Evolutionary conservation across 1,284 basidiomycete species (phyloP).

Genomic region (Phlebopus sp.): DNA sequence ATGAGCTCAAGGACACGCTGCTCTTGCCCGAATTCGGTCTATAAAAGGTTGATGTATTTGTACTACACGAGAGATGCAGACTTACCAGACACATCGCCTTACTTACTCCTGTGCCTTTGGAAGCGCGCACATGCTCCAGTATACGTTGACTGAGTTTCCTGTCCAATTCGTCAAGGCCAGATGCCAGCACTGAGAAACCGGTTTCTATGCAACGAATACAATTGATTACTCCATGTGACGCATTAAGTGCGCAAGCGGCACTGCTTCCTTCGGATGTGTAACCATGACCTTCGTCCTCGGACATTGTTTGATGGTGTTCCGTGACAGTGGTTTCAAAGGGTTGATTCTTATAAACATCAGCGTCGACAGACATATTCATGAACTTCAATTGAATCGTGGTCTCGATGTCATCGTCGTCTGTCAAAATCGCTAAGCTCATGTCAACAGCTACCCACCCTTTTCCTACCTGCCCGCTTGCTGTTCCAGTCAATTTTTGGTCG

Average conservation of each 20-base stretch:
- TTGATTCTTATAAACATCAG: constrained; percentile 15
- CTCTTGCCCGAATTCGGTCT: constrained; percentile 16
- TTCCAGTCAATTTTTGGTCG: constrained; percentile 69
- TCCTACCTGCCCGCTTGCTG: constrained; percentile 77
- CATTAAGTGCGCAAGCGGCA: constrained; percentile 49
- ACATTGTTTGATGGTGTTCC: constrained; percentile 9
- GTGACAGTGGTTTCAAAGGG: constrained; percentile 14
- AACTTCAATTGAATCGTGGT: constrained; percentile 55
- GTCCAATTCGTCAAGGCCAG: constrained; percentile 35
- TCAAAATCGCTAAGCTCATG: constrained; percentile 3
- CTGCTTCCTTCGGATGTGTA: constrained; percentile 38
- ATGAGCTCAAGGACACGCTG: constrained; percentile 33
- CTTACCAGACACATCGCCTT: constrained; percentile 49
- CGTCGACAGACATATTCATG: constrained; percentile 17
- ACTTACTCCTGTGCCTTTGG: constrained; percentile 46
- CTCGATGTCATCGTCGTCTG: constrained; percentile 81
- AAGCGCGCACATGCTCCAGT: constrained; percentile 40
- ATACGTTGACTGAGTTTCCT: constrained; percentile 37
- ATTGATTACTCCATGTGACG: constrained; percentile 47
- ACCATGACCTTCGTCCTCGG: constrained; percentile 40
- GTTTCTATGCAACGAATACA: constrained; percentile 56
- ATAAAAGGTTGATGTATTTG: constrained; percentile 8
- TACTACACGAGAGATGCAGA: constrained; percentile 11
- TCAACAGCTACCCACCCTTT: constrained; percentile 8
- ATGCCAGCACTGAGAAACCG: constrained; percentile 38